Percentiles rank a stretch among this genome's conserved stretches.
Conservation (phyloP, 106 monocot genomes). For the Acorus calamus region DNA sequence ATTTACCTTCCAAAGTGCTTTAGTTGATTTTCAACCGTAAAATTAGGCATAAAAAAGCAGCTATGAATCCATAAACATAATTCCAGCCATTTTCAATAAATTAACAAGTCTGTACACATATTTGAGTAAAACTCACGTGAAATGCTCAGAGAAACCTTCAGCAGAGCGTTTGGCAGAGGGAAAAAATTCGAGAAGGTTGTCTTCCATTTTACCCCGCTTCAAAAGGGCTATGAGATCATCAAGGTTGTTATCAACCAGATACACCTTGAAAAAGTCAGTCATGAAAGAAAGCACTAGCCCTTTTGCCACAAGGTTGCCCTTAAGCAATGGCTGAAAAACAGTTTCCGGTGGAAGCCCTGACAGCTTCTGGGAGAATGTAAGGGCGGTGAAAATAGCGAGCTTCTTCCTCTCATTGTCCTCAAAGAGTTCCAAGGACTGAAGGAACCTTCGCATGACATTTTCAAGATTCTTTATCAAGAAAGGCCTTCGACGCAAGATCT, state of each 20-base stretch:
- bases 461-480: slow-evolving; percentile 95
- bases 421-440: slow-evolving; percentile 92
- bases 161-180: slow-evolving; percentile 70
- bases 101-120: not conserved
- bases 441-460: slow-evolving; percentile 83
- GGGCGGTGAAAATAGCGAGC: slow-evolving; percentile 91
- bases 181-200: slow-evolving; percentile 84
- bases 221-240: slow-evolving; percentile 89
- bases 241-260: slow-evolving; percentile 68
- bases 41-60: too few species aligned
- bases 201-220: slow-evolving; percentile 90
- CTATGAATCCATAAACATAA: not conserved
- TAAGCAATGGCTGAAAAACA: slow-evolving; percentile 87
- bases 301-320: slow-evolving; percentile 93
- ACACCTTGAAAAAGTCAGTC: slow-evolving; percentile 89
- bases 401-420: slow-evolving; percentile 84
- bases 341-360: slow-evolving; percentile 93
- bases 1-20: too few species aligned
- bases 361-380: slow-evolving; percentile 94
- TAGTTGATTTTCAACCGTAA: too few species aligned
- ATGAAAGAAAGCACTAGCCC: slow-evolving; percentile 91
- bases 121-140: slow-evolving; percentile 43
- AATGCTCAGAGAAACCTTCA: slow-evolving; percentile 85
- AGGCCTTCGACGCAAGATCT: slow-evolving; percentile 77
- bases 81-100: not conserved